Percentiles rank a stretch among this genome's conserved stretches.
Conservation (phyloP, 495 filamentous ascomycete species). For the Amphirosellinia nigrospora region DNA sequence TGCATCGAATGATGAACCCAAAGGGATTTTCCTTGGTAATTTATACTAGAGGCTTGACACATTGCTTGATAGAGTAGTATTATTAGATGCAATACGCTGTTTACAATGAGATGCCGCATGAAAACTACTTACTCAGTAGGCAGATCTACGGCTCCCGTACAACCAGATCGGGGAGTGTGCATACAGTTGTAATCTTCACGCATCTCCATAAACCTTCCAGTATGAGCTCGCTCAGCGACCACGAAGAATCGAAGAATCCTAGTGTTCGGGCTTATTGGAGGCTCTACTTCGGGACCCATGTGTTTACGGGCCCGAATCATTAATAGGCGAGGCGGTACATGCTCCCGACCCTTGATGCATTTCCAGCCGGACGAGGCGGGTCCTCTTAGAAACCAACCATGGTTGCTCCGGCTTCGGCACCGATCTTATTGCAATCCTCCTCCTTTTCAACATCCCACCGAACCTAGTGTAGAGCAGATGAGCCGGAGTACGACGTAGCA, state of each 20-base stretch:
- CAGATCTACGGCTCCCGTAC: background rate
- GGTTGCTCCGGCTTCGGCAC: background rate
- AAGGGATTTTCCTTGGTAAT: background rate
- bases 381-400: background rate
- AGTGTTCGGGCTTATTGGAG: no score
- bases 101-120: background rate
- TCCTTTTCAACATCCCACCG: background rate
- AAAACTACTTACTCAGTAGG: background rate
- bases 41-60: background rate
- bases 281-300: no score
- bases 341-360: background rate
- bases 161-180: background rate
- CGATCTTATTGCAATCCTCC: background rate
- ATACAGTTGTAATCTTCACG: constrained; percentile 10
- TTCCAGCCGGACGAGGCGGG: background rate
- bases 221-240: no score
- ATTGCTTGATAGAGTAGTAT: background rate
- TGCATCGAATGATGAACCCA: background rate
- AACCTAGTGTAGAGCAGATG: background rate
- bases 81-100: background rate
- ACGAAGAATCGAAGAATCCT: no score
- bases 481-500: background rate
- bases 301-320: no score
- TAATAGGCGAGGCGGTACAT: background rate
- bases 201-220: no score